Conservation (phyloP, 768 basidiomycete species). For the Macrolepiota fuliginosa region DNA sequence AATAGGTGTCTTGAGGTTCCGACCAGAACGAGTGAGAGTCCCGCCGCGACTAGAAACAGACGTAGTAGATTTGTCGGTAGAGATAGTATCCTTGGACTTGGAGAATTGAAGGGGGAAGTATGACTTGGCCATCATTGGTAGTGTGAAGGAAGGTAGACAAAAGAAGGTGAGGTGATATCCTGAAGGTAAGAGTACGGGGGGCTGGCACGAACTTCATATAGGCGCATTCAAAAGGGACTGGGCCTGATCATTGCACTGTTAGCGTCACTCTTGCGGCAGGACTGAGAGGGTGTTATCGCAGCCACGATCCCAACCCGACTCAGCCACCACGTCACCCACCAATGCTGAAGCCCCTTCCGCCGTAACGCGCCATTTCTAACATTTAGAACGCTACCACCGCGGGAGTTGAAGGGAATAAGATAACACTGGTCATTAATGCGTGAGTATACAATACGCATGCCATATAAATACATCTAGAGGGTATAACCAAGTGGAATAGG, state of each 20-base stretch:
- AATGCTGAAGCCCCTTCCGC: neutral
- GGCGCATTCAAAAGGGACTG: neutral
- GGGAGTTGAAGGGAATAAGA: neutral
- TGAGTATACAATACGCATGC: neutral
- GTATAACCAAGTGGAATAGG: neutral
- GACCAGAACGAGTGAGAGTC: neutral
- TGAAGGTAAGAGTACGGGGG: neutral
- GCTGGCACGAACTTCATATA: neutral
- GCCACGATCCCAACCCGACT: neutral
- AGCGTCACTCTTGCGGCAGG: neutral
- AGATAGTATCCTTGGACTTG: neutral
- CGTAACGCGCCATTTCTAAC: neutral
- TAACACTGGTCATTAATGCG: neutral
- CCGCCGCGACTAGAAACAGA: neutral
- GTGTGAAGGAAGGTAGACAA: neutral
- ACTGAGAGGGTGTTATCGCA: neutral
- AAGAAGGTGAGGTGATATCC: neutral
- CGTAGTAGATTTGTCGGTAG: conserved; percentile 1
- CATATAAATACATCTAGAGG: neutral
- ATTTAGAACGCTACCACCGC: neutral
- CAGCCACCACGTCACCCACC: neutral
- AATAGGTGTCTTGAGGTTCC: conserved; percentile 26
- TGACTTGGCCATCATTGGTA: conserved; percentile 1
- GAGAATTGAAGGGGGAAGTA: neutral
- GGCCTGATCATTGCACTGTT: neutral